Evolutionary conservation across 148 eudicot genomes (phyloP).

Genomic region (Camellia japonica): DNA sequence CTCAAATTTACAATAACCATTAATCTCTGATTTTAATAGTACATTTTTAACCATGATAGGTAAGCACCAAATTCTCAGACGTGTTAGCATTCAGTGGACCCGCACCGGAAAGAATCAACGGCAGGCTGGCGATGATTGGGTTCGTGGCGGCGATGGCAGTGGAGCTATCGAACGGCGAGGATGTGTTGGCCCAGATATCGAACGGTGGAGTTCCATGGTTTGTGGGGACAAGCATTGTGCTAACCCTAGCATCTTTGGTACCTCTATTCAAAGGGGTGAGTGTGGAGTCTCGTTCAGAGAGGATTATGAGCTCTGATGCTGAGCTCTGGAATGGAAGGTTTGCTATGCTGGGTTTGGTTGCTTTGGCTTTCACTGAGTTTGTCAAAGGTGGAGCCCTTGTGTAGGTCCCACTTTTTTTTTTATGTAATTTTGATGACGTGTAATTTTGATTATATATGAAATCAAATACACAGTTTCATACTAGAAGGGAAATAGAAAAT

Average conservation of each 20-base stretch:
- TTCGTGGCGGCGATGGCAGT: constrained; percentile 71
- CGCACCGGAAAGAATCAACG: constrained; percentile 90
- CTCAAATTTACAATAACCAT: too few species aligned
- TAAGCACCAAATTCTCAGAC: constrained; percentile 62
- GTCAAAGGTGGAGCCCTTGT: constrained; percentile 70
- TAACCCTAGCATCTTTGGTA: constrained; percentile 59
- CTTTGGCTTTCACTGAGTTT: constrained; percentile 76
- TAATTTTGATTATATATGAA: too few species aligned
- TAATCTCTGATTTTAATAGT: too few species aligned
- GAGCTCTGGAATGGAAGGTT: constrained; percentile 81
- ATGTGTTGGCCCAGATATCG: constrained; percentile 55
- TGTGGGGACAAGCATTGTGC: constrained; percentile 50
- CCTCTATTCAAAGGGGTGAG: constrained; percentile 57
- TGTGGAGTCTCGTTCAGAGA: constrained; percentile 37
- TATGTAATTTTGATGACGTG: too few species aligned
- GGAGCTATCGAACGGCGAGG: constrained; percentile 60
- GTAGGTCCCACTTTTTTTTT: constrained; percentile 6
- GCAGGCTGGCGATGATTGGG: constrained; percentile 84
- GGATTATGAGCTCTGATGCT: constrained; percentile 64
- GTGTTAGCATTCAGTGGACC: constrained; percentile 80
- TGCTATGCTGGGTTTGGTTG: constrained; percentile 84
- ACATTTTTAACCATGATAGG: constrained; percentile 20
- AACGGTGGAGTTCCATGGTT: constrained; percentile 74
- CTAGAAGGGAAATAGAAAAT: too few species aligned
- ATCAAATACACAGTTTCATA: too few species aligned